Evolutionary conservation across 73 alveolate genomes (phyloP).

Genomic region (Tetrahymena thermophila): DNA sequence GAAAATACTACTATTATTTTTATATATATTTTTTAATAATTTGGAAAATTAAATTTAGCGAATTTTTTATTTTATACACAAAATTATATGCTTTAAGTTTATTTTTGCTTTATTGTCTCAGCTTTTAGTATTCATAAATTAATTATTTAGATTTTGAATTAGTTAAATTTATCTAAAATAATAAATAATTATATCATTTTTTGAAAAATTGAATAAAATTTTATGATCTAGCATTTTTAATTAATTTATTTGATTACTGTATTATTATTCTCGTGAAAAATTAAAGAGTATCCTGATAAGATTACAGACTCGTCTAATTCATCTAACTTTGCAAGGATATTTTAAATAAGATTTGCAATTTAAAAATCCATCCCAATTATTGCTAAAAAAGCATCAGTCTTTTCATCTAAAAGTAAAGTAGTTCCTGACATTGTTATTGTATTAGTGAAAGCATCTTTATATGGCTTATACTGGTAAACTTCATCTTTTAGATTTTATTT

Average conservation of each 20-base stretch:
- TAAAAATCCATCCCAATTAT: background rate
- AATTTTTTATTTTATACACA: too few species aligned
- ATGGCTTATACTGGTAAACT: background rate
- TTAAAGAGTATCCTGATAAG: background rate
- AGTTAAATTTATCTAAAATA: too few species aligned
- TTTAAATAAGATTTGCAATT: background rate
- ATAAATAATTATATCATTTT: too few species aligned
- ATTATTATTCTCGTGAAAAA: background rate
- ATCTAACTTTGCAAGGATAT: background rate
- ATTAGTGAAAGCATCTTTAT: background rate
- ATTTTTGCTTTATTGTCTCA: too few species aligned
- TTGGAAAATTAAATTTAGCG: too few species aligned
- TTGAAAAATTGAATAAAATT: too few species aligned
- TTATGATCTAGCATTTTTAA: too few species aligned
- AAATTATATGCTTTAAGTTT: too few species aligned
- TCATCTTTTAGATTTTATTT: background rate
- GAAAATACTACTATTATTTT: too few species aligned
- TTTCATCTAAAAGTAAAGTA: background rate
- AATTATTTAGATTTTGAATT: too few species aligned
- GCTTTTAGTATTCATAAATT: too few species aligned
- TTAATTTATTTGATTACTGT: background rate
- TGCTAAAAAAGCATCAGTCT: background rate
- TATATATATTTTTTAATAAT: too few species aligned
- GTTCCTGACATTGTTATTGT: background rate
- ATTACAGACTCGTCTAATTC: background rate